Evolutionary conservation across 2,329 filamentous ascomycete species (phyloP), one percentile per base, ranked within the genome.

Genomic region (Neofusicoccum cordaticola): DNA sequence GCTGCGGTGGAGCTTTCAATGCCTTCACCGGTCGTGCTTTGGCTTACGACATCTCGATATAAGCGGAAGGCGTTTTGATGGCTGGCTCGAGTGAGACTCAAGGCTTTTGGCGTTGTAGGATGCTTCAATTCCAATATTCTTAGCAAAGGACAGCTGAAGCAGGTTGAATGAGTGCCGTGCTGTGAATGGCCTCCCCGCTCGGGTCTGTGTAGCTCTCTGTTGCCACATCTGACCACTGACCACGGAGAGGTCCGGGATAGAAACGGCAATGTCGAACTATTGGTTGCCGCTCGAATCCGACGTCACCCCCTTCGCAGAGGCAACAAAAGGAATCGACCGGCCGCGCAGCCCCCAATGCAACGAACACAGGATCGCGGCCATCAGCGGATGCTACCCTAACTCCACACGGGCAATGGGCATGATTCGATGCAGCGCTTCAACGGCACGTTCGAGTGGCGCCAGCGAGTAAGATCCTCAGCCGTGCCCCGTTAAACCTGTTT

Each of bases 401-500:
- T 35, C 53, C 39, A 57, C 39, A 12, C 39, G 27, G 53, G 42
- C 13, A 13, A 60, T 12, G 19, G 52, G 52, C 39, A 31, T 47
- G 56, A 60, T 19, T 60, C 56, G 56, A 35, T 60, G 42, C 17
- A 47, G 41, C 39, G 56, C 56, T 47, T 45, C 56, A 41, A 60
- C 56, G n/a, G 13, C 56, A 47, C 27, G 41, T 47, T 19, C 17
- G 41, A 60, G 56, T 60, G 56, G 56, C 56, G 56, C 56, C 41
- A 22, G n/a, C 41, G 42, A 60, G 15, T 47, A 47, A 47, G 56
- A 60, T 60, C 56, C 31, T 60, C 56, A 47, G 41, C 56, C 39
- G 31, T 15, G 56, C n/a, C 53, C 53, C 56, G 41, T 47, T 60
- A 47, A 60, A 60, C 52, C 62, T 48, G 62, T 64, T 64, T 58